A percentile compares a stretch with the other conserved stretches of the same genome.
These are phyloP conservation scores for Lentinula boryana DNA, from an alignment of 768 basidiomycete genomes.

Conservation along the genomic window DNA sequence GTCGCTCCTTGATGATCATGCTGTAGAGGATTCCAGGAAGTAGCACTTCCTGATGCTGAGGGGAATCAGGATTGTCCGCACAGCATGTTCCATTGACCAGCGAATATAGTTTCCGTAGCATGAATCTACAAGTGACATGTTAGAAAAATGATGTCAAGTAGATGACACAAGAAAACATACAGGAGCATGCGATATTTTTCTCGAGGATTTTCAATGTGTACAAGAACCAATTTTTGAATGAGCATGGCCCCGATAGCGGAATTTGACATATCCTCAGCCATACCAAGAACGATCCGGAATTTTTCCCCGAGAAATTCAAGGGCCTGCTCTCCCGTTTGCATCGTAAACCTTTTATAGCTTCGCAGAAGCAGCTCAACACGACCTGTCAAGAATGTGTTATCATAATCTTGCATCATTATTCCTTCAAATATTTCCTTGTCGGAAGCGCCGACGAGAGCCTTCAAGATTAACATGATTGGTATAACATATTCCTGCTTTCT, in stretches of 20 bases:
- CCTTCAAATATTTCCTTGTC: conserved; percentile 98
- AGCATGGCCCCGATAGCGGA: conserved; percentile 75
- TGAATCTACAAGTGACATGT: conserved; percentile 55
- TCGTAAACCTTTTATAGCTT: conserved; percentile 89
- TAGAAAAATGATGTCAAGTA: conserved; percentile 5
- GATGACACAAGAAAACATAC: conserved; percentile 40
- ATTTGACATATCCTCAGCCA: conserved; percentile 94
- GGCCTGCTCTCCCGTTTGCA: conserved; percentile 87
- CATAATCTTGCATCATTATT: conserved; percentile 93
- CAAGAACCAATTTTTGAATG: conserved; percentile 79
- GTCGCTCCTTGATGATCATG: conserved; percentile 97
- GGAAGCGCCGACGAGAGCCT: conserved; percentile 84
- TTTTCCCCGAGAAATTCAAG: conserved; percentile 95
- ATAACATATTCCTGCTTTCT: conserved; percentile 98
- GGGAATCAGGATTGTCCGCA: conserved; percentile 96
- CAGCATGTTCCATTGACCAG: conserved; percentile 87
- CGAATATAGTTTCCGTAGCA: conserved; percentile 93
- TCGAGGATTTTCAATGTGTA: conserved; percentile 78
- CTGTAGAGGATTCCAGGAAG: conserved; percentile 89
- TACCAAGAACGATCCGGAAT: conserved; percentile 85
- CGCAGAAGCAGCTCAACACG: conserved; percentile 91
- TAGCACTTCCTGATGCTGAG: conserved; percentile 96
- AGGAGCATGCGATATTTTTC: conserved; percentile 95
- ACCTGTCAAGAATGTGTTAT: conserved; percentile 96
- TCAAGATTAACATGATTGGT: conserved; percentile 93